Percentiles rank a stretch among this genome's conserved stretches.
These are phyloP conservation scores for Erysimum pusillum DNA, from an alignment of 441 rosid genomes.

Conservation along the genomic window DNA sequence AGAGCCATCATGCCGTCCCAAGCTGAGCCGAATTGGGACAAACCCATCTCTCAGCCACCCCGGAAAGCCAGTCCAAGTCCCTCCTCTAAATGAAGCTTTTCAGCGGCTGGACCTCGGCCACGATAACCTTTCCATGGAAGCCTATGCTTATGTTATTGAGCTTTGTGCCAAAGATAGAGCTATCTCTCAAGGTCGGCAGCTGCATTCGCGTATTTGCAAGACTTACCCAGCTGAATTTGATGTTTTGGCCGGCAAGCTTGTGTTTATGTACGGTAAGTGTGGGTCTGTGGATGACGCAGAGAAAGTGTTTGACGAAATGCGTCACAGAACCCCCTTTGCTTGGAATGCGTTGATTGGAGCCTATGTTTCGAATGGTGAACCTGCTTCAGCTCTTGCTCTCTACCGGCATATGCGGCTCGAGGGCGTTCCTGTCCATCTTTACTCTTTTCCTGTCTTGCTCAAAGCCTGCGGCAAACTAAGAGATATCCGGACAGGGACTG, in stretches of 20 bases:
- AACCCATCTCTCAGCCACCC: constrained; percentile 43
- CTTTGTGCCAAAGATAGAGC: constrained; percentile 62
- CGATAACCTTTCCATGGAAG: constrained; percentile 46
- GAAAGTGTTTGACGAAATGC: constrained; percentile 76
- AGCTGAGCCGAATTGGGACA: constrained; percentile 35
- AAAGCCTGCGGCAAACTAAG: constrained; percentile 67
- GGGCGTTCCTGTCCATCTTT: constrained; percentile 63
- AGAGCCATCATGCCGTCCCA: constrained; percentile 18
- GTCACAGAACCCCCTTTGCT: constrained; percentile 60
- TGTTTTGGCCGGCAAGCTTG: constrained; percentile 71
- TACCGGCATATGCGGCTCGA: constrained; percentile 61
- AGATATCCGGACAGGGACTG: constrained; percentile 57
- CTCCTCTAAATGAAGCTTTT: constrained; percentile 56
- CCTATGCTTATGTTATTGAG: constrained; percentile 64
- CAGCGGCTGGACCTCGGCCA: constrained; percentile 38
- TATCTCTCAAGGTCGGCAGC: constrained; percentile 63
- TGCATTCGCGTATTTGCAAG: constrained; percentile 69
- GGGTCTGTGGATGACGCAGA: constrained; percentile 63
- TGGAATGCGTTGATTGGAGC: constrained; percentile 89
- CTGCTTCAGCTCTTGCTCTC: constrained; percentile 54
- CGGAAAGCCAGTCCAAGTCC: constrained; percentile 27
- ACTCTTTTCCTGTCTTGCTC: constrained; percentile 64
- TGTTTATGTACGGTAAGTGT: constrained; percentile 74
- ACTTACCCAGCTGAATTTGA: constrained; percentile 38
- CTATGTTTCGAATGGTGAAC: constrained; percentile 63